Evolutionary conservation across 352 stramenopile species (phyloP), one percentile per base, ranked within the genome.

Genomic region (Phytophthora lateralis): DNA sequence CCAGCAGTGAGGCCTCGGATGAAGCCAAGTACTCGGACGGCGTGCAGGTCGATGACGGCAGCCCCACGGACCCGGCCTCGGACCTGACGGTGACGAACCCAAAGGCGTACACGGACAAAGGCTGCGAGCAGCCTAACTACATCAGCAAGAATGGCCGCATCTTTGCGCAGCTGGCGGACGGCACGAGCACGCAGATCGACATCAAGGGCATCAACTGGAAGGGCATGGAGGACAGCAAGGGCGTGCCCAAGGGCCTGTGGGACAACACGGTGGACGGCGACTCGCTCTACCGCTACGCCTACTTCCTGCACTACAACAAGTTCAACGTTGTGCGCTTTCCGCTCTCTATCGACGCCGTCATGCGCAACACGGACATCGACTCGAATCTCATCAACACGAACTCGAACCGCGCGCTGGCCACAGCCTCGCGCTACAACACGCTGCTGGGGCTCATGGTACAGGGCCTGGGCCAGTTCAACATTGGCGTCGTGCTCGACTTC

Each of bases 191-290:
- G 34, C 76, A 88, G 61, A 68, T 95, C 17, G 78, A 90, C 56
- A 88, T 95, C 58, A 95, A 95, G 68, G 86, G 86, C 45, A 69
- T 93, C 46, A 95, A 92, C 73, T 95, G 86, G 86, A 76, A 90
- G 34, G 86, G 86, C 43, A 91, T 93, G 82, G 62, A 95, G 67
- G 74, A 85, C 70, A 73, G 47, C 32, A 81, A 86, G 42, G 80
- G 81, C 45, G 78, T 93, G 20, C 79, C 80, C 30, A 88, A 88
- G 54, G 86, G 86, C 3, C 64, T 95, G 2, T 95, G 86, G 86
- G 86, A 95, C 59, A 88, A 82, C 70, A 76, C 78, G n/a, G 76
- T 85, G 43, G 80, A 92, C 30, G 86, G 86, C 42, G 83, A 85
- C 32, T 89, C 86, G 42, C 45, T 95, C 37, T 95, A 95, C 69